These are phyloP conservation scores for Grosmannia huntii DNA, from an alignment of 2,329 filamentous ascomycete species.

Conservation along the genomic window DNA sequence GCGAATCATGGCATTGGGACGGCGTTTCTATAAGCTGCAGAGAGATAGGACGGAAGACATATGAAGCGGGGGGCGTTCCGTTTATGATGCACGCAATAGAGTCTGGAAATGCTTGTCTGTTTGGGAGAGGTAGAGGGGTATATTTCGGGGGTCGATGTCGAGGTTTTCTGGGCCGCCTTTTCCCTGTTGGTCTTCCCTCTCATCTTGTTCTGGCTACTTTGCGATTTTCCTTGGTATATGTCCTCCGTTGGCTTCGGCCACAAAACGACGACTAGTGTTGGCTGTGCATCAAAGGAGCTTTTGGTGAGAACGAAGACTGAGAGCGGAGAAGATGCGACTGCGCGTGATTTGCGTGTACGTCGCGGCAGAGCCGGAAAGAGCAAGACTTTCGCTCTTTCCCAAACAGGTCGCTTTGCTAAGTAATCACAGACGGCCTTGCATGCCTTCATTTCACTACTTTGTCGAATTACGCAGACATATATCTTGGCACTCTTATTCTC, in stretches of 20 bases:
- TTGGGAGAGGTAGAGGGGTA: background rate
- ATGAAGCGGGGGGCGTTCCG: background rate
- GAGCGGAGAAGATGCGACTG: too few relatives aligned
- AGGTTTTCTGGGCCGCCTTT: background rate
- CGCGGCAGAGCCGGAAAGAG: background rate
- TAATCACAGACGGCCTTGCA: background rate
- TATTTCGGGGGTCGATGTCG: background rate
- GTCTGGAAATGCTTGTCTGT: background rate
- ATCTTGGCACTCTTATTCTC: background rate
- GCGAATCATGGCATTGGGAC: constrained; percentile 4
- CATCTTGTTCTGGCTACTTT: background rate
- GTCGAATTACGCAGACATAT: background rate
- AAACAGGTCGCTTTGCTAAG: background rate
- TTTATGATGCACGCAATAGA: background rate
- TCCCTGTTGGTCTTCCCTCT: background rate
- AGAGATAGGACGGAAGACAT: background rate
- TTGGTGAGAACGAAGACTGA: background rate
- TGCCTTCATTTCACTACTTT: background rate
- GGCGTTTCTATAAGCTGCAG: constrained; percentile 5
- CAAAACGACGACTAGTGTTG: too few relatives aligned
- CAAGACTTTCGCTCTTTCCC: background rate
- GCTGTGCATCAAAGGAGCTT: too few relatives aligned
- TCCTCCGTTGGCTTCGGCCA: too few relatives aligned
- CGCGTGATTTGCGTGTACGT: too few relatives aligned
- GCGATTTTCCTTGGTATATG: background rate